Evolutionary conservation across 352 stramenopile species (phyloP).

Genomic region (Phytophthora quininea): DNA sequence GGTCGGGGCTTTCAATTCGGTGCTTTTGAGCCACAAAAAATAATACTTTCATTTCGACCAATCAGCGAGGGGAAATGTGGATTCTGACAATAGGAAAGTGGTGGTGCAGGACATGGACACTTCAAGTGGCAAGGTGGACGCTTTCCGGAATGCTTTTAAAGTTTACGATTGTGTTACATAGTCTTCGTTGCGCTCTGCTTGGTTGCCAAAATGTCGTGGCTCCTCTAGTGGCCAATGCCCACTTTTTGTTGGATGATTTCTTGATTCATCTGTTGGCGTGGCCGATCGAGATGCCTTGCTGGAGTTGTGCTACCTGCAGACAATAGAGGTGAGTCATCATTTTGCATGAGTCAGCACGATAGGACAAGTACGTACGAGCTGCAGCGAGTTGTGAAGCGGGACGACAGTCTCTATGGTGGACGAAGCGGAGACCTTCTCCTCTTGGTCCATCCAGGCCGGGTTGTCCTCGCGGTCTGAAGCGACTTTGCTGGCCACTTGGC

Average conservation of each 20-base stretch:
- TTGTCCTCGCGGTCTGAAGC: slow-evolving; percentile 36
- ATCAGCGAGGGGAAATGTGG: too few species aligned
- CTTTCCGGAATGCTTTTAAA: background rate
- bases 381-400: slow-evolving; percentile 66
- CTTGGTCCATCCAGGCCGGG: slow-evolving; percentile 38
- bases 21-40: background rate
- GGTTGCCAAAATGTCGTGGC: background rate
- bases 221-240: background rate
- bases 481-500: slow-evolving; percentile 40
- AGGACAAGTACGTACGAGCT: slow-evolving; percentile 50
- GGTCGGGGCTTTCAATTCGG: background rate
- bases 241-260: too few species aligned
- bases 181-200: background rate
- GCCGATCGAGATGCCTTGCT: slow-evolving; percentile 61
- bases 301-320: slow-evolving; percentile 53
- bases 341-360: background rate
- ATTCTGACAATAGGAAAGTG: background rate
- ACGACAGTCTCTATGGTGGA: slow-evolving; percentile 83
- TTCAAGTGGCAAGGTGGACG: background rate
- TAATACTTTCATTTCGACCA: too few species aligned
- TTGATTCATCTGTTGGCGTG: slow-evolving; percentile 36
- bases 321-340: slow-evolving; percentile 3
- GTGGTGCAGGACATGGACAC: background rate
- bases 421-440: slow-evolving; percentile 65
- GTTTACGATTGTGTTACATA: slow-evolving; percentile 2